These are phyloP conservation scores for Allomyces macrogynus DNA, from an alignment of 192 early-diverging fungal genomes.

Conservation along the genomic window DNA sequence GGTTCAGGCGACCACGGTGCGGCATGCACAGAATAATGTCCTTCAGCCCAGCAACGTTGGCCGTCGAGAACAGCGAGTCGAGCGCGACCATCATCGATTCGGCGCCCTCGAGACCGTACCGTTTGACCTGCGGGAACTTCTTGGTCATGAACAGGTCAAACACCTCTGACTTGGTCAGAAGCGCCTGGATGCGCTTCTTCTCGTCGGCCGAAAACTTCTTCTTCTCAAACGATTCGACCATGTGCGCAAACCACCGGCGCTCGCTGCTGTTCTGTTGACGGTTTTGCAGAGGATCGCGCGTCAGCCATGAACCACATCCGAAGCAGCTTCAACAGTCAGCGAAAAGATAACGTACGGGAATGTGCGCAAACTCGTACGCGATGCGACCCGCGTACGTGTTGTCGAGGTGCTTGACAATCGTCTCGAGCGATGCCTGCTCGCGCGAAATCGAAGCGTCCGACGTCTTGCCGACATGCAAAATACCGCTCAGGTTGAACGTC, in stretches of 20 bases:
- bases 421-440: slow-evolving; percentile 35
- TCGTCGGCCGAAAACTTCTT: slow-evolving; percentile 29
- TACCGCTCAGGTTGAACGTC: slow-evolving; percentile 47
- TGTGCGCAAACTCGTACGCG: slow-evolving; percentile 88
- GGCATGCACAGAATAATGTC: slow-evolving; percentile 89
- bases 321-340: not conserved
- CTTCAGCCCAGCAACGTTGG: slow-evolving; percentile 40
- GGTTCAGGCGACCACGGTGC: slow-evolving; percentile 84
- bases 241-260: slow-evolving; percentile 69
- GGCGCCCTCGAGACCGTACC: slow-evolving; percentile 89
- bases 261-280: slow-evolving; percentile 44
- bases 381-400: slow-evolving; percentile 58
- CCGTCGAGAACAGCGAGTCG: slow-evolving; percentile 59
- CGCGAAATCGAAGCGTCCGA: slow-evolving; percentile 18
- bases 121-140: slow-evolving; percentile 85
- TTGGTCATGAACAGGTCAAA: slow-evolving; percentile 99
- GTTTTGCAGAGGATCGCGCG: not conserved
- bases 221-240: slow-evolving; percentile 60
- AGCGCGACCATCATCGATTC: slow-evolving; percentile 88
- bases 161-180: slow-evolving; percentile 40
- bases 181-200: slow-evolving; percentile 52
- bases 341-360: slow-evolving; percentile 34
- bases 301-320: not conserved
- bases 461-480: slow-evolving; percentile 43
- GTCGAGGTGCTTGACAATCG: slow-evolving; percentile 50